Base-by-base conservation (phyloP, 306 rosid species). In the Sicyos edulis region DNA sequence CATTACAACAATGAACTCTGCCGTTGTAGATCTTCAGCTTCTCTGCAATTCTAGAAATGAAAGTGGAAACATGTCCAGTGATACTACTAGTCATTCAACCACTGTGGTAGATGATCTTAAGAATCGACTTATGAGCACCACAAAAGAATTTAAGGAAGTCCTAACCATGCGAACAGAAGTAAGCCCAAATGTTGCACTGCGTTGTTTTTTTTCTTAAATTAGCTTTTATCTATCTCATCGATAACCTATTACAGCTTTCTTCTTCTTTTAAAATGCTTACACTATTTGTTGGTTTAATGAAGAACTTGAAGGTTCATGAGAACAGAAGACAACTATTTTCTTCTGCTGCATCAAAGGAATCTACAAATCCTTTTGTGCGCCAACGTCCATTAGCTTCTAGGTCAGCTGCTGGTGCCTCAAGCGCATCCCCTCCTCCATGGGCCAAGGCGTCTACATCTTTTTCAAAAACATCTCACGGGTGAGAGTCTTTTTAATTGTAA, bases 151-250 rank as follows among this genome's bases (percentile, higher is more conserved):
- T 72, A 95, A 95, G 81, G 99, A 95, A 76, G 97, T 95, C 57
- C 97, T 95, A 60, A 95, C 97, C 77, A 86, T 95, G 92, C 81
- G 96, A 78, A 95, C 96, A 42, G 96, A 95, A 93, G 99, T 91
- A 82, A 45, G 20, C 29, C 75, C 29, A 58, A 49, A 40, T 40
- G 8, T 40, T 40, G 45, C 45, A 40, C 45, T 40, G 45, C 0
- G 45, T 40, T 40, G 45, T 40, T 40, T 40, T 40, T 40, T 40
- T 40, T 40, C 45, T 40, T 40, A 9, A 40, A 57, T 57, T 57
- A 8, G 61, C 62, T 51, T 21, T 45, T 53, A 19, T 50, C 56
- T 12, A 42, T 16, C 44, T 47, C 65, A 37, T 1, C 21, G 70
- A 32, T 14, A 10, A 13, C 26, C 8, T 10, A 14, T 7, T 26